These are phyloP conservation scores for Galeopsis tetrahit DNA, from an alignment of 257 asterid species.

Conservation along the genomic window DNA sequence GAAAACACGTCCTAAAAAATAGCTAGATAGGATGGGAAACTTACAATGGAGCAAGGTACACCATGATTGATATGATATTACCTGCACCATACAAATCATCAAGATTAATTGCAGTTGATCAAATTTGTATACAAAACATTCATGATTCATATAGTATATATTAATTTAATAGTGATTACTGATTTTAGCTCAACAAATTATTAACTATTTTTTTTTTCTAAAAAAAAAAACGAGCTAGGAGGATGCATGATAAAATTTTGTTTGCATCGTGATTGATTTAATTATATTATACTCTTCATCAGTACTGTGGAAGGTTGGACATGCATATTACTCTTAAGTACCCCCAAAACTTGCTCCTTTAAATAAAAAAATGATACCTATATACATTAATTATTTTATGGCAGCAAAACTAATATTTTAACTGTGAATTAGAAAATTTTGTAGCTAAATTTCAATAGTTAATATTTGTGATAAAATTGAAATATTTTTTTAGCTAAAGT, in stretches of 20 bases:
- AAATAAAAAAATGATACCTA: too few relatives aligned
- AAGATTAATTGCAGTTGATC: not conserved
- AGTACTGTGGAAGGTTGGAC: slow-evolving; percentile 29
- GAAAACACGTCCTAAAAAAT: too few relatives aligned
- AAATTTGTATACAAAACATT: not conserved
- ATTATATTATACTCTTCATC: not conserved
- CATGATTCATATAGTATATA: not conserved
- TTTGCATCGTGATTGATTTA: too few relatives aligned
- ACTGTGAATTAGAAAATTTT: too few relatives aligned
- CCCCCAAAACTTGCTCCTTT: not conserved
- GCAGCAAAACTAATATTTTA: too few relatives aligned
- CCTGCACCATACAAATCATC: slow-evolving; percentile 47
- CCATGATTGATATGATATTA: slow-evolving; percentile 67
- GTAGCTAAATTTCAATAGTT: too few relatives aligned
- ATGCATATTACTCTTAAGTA: slow-evolving; percentile 20
- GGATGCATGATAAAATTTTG: slow-evolving; percentile 1
- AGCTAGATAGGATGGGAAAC: slow-evolving; percentile 24
- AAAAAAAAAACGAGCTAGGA: not conserved
- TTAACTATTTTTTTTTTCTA: not conserved
- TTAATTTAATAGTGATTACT: not conserved
- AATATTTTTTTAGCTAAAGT: too few relatives aligned
- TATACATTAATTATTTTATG: too few relatives aligned
- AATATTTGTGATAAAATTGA: too few relatives aligned
- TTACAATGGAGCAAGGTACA: slow-evolving; percentile 84
- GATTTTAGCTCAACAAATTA: slow-evolving; percentile 9